A percentile compares a stretch with the other conserved stretches of the same genome.
These are phyloP conservation scores for Plasmodium coatneyi DNA, from an alignment of 169 alveolate species.

Conservation along the genomic window DNA sequence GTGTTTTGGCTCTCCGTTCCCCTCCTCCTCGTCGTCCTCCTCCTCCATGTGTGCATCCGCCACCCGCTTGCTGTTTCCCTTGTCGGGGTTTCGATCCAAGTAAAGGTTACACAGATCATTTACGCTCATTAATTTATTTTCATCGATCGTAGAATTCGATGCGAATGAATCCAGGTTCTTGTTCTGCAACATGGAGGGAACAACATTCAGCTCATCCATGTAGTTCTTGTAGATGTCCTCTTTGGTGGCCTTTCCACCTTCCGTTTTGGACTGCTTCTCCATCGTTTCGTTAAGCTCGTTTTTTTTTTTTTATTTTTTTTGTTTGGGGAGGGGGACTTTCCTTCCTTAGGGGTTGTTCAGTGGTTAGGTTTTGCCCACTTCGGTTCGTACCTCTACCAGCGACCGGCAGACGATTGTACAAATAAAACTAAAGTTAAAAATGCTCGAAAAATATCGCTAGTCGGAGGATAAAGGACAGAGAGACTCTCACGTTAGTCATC, in stretches of 20 bases:
- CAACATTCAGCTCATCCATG: constrained; percentile 32
- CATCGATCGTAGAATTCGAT: constrained; percentile 69
- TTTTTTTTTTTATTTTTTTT: background rate
- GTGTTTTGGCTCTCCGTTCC: background rate
- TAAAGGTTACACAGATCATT: constrained; percentile 33
- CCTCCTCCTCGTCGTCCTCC: background rate
- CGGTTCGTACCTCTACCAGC: too few species aligned
- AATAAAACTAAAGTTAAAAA: background rate
- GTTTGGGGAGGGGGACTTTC: background rate
- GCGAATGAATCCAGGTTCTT: constrained; percentile 31
- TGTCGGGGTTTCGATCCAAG: constrained; percentile 7
- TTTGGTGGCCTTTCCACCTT: background rate
- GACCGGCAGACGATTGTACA: background rate
- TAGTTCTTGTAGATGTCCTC: constrained; percentile 19
- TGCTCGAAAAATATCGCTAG: background rate
- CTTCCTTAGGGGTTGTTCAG: background rate
- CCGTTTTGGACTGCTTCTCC: background rate
- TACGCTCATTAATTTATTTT: constrained; percentile 43
- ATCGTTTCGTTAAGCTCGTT: background rate
- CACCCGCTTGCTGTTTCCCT: background rate
- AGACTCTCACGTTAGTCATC: background rate
- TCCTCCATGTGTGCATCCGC: background rate
- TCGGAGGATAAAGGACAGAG: background rate
- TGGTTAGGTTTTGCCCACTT: background rate
- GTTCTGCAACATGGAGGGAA: background rate